phyloP scores from a whole-genome alignment of 768 basidiomycete genomes.

The Phanerodontia chrysosporium region DNA sequence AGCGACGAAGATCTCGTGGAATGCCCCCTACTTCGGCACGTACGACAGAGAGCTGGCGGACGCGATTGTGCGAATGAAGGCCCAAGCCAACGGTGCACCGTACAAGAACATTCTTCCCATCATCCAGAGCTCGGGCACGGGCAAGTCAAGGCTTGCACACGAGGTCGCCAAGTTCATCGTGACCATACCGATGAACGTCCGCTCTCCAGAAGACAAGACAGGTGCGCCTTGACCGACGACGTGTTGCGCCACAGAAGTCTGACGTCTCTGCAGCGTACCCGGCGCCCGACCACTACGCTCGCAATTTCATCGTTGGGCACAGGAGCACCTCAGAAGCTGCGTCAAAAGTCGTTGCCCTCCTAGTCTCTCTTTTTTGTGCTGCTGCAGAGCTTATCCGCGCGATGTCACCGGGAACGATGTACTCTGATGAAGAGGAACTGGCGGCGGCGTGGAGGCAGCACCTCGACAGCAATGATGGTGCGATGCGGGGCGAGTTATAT shows the following conservation, averaged over 20 bases:
- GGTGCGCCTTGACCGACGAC: background rate
- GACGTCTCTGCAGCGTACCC: background rate
- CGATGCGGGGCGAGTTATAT: constrained; percentile 2
- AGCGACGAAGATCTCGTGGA: background rate
- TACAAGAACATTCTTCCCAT: constrained; percentile 4
- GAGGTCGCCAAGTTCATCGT: constrained; percentile 21
- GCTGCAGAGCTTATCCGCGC: background rate
- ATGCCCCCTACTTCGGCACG: background rate
- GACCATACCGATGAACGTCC: constrained; percentile 25
- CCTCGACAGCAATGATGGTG: background rate
- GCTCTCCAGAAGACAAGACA: background rate
- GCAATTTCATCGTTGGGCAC: background rate
- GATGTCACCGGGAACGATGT: background rate
- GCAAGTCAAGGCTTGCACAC: constrained; percentile 28
- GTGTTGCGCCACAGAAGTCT: too few relatives aligned
- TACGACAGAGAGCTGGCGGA: background rate
- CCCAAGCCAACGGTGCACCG: background rate
- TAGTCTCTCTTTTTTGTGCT: background rate
- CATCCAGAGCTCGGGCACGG: constrained; percentile 15
- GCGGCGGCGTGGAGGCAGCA: background rate
- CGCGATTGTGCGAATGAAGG: background rate
- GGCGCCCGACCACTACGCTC: background rate
- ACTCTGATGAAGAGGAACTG: background rate
- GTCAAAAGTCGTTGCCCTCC: background rate
- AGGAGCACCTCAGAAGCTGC: background rate